Evolutionary conservation across 306 rosid genomes (phyloP).

Genomic region (Quercus aquifolioides): DNA sequence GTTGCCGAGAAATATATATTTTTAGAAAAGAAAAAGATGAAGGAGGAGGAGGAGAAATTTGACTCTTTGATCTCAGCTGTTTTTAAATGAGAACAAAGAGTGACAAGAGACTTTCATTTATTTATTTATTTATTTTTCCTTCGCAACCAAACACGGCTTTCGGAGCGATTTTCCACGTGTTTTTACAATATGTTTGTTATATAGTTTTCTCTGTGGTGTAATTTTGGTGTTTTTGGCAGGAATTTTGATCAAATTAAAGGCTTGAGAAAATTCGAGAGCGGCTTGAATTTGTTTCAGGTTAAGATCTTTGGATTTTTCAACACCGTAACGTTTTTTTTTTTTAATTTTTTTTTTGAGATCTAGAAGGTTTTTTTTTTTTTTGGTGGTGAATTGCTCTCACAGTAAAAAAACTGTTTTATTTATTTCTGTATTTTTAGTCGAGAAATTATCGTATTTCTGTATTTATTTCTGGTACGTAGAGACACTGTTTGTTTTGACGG

Average conservation of each 20-base stretch:
- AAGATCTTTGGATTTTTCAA: neutral
- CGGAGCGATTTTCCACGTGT: neutral
- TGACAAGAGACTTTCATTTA: neutral
- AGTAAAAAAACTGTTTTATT: neutral
- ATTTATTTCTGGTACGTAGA: neutral
- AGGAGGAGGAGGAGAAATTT: neutral
- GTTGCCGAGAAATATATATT: neutral
- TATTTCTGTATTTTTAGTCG: neutral
- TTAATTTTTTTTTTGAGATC: neutral
- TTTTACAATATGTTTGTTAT: neutral
- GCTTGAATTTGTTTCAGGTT: slow-evolving; percentile 9
- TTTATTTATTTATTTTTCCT: neutral
- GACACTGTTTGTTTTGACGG: neutral
- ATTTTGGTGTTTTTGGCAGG: neutral
- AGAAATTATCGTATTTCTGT: neutral
- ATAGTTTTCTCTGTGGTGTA: neutral
- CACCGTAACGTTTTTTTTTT: neutral
- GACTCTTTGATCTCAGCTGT: slow-evolving; percentile 1
- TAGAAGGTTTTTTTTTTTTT: too few species aligned
- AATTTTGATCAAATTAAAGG: neutral
- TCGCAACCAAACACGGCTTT: too few species aligned
- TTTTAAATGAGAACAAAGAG: neutral
- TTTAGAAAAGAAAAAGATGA: neutral
- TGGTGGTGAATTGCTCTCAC: neutral
- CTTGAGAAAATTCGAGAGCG: neutral